Evolutionary conservation across 2,329 filamentous ascomycete species (phyloP).

Genomic region (Paraphoma chrysanthemicola): DNA sequence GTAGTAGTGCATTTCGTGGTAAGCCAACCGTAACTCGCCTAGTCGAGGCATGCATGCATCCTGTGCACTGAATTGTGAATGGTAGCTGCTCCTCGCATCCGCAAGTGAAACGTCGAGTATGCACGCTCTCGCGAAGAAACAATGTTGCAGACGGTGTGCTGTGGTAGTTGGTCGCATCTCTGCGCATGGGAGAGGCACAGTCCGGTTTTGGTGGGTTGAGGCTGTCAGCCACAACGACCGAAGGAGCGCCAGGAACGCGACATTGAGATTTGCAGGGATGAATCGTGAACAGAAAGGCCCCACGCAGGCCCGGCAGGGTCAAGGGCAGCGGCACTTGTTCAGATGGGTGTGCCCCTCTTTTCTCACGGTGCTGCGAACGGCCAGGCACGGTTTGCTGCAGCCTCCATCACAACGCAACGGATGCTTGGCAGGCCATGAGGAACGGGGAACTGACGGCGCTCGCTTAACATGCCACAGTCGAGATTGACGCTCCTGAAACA

Average conservation of each 20-base stretch:
- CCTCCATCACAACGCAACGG: constrained; percentile 9
- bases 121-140: too few relatives aligned
- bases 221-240: background rate
- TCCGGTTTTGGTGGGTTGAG: background rate
- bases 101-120: too few relatives aligned
- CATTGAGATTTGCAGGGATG: background rate
- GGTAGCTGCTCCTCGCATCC: too few relatives aligned
- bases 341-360: background rate
- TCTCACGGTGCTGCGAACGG: background rate
- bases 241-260: background rate
- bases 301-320: background rate
- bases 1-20: background rate
- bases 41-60: background rate
- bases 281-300: background rate
- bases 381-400: constrained; percentile 9
- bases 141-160: too few relatives aligned
- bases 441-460: constrained; percentile 5
- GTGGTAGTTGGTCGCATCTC: background rate
- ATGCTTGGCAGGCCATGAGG: constrained; percentile 11
- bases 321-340: constrained; percentile 1
- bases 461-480: constrained; percentile 8
- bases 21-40: background rate
- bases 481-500: constrained; percentile 31
- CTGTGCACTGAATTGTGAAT: too few relatives aligned
- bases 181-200: background rate